These are phyloP conservation scores for Calonectria montana DNA, from an alignment of 2,329 filamentous ascomycete genomes.

Conservation along the genomic window DNA sequence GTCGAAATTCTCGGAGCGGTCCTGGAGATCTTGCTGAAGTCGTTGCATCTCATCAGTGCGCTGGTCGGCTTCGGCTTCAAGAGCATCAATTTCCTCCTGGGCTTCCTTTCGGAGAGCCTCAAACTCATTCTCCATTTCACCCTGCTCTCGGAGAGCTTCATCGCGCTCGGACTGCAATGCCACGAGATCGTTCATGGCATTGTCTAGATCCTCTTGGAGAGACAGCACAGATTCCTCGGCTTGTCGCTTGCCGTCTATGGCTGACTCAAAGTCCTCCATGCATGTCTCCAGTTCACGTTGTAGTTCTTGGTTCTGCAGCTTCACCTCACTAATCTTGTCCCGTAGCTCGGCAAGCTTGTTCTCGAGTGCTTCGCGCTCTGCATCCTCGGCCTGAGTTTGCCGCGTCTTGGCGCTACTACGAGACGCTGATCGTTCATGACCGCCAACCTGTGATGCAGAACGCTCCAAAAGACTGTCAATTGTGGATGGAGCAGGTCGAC, in stretches of 20 bases:
- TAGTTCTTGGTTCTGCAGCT: slow-evolving; percentile 90
- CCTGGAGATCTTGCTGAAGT: slow-evolving; percentile 77
- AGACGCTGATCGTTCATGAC: slow-evolving; percentile 77
- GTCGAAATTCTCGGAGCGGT: slow-evolving; percentile 86
- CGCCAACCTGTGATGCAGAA: slow-evolving; percentile 86
- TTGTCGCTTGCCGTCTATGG: slow-evolving; percentile 72
- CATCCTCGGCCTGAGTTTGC: slow-evolving; percentile 68
- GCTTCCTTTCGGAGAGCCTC: slow-evolving; percentile 71
- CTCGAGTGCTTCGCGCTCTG: slow-evolving; percentile 88
- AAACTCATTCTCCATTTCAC: slow-evolving; percentile 70
- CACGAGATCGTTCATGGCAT: slow-evolving; percentile 82
- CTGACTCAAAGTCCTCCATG: slow-evolving; percentile 81
- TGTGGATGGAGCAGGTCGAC: slow-evolving; percentile 70
- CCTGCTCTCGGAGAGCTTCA: slow-evolving; percentile 78
- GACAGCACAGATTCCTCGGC: slow-evolving; percentile 68
- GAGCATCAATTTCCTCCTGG: slow-evolving; percentile 72
- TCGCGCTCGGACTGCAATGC: slow-evolving; percentile 86
- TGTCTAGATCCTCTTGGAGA: slow-evolving; percentile 84
- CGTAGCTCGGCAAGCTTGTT: slow-evolving; percentile 84
- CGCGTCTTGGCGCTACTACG: slow-evolving; percentile 76
- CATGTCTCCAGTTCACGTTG: slow-evolving; percentile 84
- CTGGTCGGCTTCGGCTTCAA: slow-evolving; percentile 79
- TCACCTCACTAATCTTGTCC: slow-evolving; percentile 87
- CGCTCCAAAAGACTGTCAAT: slow-evolving; percentile 93
- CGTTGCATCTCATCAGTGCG: slow-evolving; percentile 77